Percentiles rank a stretch among this genome's conserved stretches.
phyloP scores from a whole-genome alignment of 768 basidiomycete species.

The Leucosporidium scottii region DNA sequence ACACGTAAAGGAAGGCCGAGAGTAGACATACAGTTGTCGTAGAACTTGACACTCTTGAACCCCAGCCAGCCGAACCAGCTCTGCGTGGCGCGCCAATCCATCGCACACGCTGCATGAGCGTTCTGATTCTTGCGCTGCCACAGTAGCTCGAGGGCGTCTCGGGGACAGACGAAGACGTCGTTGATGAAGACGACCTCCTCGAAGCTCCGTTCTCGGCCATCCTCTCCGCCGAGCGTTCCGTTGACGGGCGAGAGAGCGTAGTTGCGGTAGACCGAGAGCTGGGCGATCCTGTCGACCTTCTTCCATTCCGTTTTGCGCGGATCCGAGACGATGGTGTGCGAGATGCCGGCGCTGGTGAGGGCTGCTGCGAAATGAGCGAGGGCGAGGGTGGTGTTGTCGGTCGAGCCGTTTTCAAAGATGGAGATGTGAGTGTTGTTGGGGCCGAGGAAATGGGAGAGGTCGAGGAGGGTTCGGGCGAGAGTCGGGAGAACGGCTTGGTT shows the following conservation, averaged over 20 bases:
- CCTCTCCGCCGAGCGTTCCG: not conserved
- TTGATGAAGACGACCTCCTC: conserved; percentile 36
- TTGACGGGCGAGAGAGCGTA: conserved; percentile 35
- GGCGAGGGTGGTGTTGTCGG: conserved; percentile 34
- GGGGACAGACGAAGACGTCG: conserved; percentile 35
- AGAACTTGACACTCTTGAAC: conserved; percentile 13
- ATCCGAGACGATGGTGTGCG: conserved; percentile 34
- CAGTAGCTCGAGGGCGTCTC: conserved; percentile 32
- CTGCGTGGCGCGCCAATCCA: conserved; percentile 36
- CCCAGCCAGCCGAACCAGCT: not conserved
- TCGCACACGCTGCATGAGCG: conserved; percentile 36
- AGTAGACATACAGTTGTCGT: conserved; percentile 30
- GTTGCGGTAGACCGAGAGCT: conserved; percentile 36
- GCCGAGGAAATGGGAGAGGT: conserved; percentile 33
- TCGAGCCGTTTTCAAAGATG: conserved; percentile 39
- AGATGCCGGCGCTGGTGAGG: conserved; percentile 16
- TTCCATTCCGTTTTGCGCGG: conserved; percentile 29
- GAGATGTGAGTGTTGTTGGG: conserved; percentile 32
- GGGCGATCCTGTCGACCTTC: conserved; percentile 37
- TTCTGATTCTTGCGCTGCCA: conserved; percentile 28
- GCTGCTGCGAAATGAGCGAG: conserved; percentile 29
- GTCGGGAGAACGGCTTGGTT: conserved; percentile 30
- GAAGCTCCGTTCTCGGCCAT: not conserved
- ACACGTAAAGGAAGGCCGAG: too few species aligned
- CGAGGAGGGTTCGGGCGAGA: conserved; percentile 30